Base-by-base conservation (phyloP, 2,329 filamentous ascomycete species). In the Colletotrichum tropicale region DNA sequence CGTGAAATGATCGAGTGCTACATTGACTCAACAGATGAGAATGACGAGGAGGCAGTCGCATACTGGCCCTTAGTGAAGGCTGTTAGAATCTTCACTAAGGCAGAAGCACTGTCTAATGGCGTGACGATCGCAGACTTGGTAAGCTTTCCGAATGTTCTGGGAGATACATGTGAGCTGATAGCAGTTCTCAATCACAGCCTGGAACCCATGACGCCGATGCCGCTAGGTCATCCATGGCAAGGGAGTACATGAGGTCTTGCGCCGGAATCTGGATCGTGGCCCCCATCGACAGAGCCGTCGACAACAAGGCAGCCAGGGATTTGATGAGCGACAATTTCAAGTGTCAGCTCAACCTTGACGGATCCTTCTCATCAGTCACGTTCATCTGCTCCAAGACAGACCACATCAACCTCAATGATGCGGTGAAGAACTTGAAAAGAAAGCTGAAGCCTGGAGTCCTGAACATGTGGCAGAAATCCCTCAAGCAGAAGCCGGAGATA, bases 331-430 rank as follows among this genome's bases (percentile, higher is more conserved):
- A 90, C n/a, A 86, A 87, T 0, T 92, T 92, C 83, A 90, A 89
- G 78, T 85, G 88, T 0, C 91, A 93, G 77, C 82, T 93, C 5
- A 89, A 91, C 68, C 89, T 90, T 77, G 91, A 93, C 74, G 89
- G 90, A 3, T 87, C 85, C 0, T 90, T 90, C 70, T 87, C 84
- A 6, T 85, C 83, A 2, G 84, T 93, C 3, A 92, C 90, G 0
- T 93, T 93, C 74, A 90, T 93, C 18, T 93, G 91, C 78, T 89
- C 87, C 16, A 93, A 93, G 79, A 92, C 90, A 0, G 92, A 93
- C 77, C 90, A 93, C 62, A 90, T 93, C 2, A 76, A 76, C 0
- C 66, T 82, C 21, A 83, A 78, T 2, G 84, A 87, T 60, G 81
- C 81, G 8, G 61, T 75, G 9, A 60, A 38, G 24, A 68, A 66